Conservation (phyloP, 2,329 filamentous ascomycete genomes). For the Verticillium nonalfalfae region DNA sequence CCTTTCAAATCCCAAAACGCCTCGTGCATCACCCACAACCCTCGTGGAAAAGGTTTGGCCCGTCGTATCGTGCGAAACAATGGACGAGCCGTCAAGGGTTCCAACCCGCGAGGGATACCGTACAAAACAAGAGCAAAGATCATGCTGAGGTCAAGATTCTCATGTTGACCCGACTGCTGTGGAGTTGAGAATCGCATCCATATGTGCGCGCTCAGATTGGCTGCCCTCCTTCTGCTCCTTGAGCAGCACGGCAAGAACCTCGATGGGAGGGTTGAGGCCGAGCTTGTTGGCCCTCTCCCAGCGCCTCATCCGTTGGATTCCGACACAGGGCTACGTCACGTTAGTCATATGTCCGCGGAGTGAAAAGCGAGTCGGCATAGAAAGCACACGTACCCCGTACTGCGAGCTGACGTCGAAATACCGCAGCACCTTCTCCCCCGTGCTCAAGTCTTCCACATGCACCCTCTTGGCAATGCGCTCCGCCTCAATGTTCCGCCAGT, state of each 20-base stretch:
- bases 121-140: neutral
- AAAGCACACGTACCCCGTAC: conserved; percentile 69
- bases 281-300: conserved; percentile 83
- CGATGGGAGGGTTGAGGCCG: conserved; percentile 81
- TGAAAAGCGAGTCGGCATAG: neutral
- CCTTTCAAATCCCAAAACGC: neutral
- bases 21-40: neutral
- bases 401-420: conserved; percentile 91
- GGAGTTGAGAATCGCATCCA: conserved; percentile 60
- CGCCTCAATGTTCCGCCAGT: conserved; percentile 70
- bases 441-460: conserved; percentile 66
- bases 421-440: conserved; percentile 79
- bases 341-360: neutral
- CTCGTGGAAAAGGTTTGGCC: neutral
- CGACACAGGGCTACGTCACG: conserved; percentile 69
- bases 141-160: neutral
- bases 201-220: conserved; percentile 58
- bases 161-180: conserved; percentile 29
- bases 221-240: conserved; percentile 56
- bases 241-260: conserved; percentile 80
- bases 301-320: conserved; percentile 71
- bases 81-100: neutral
- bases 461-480: conserved; percentile 63
- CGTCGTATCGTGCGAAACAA: neutral
- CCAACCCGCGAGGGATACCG: neutral